Evolutionary conservation across 2,329 filamentous ascomycete species (phyloP).

Genomic region (Calonectria crousiana): DNA sequence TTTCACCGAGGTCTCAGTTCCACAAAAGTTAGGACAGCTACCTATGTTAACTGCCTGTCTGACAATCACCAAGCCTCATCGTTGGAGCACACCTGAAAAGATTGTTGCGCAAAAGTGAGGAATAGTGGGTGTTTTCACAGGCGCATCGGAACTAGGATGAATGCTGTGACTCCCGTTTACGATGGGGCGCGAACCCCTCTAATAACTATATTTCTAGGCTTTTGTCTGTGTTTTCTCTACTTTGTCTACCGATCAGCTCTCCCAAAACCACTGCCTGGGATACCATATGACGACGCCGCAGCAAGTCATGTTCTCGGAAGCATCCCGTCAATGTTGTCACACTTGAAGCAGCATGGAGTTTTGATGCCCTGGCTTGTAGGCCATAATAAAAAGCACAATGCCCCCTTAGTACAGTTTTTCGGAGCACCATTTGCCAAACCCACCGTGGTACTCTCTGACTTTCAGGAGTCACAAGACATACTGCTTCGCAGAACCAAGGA

Average conservation of each 20-base stretch:
- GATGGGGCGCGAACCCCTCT: not conserved
- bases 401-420: conserved; percentile 29
- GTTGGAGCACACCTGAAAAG: too few species aligned
- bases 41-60: too few species aligned
- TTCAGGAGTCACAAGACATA: conserved; percentile 33
- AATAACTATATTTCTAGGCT: not conserved
- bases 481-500: conserved; percentile 31
- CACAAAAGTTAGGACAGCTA: too few species aligned
- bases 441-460: conserved; percentile 30
- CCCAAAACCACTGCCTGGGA: not conserved
- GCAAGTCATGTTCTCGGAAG: not conserved
- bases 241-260: not conserved
- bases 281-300: not conserved
- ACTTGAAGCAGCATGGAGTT: conserved; percentile 11
- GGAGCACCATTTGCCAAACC: conserved; percentile 28
- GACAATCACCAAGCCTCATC: too few species aligned
- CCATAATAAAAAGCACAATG: conserved; percentile 24
- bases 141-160: too few species aligned
- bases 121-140: too few species aligned
- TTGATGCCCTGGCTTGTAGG: conserved; percentile 29
- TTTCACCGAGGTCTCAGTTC: too few species aligned
- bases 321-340: not conserved
- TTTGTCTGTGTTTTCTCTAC: not conserved
- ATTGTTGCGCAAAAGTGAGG: too few species aligned
- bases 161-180: too few species aligned